Conservation (phyloP, 2,329 filamentous ascomycete genomes). For the Pyrenochaeta sp. region DNA sequence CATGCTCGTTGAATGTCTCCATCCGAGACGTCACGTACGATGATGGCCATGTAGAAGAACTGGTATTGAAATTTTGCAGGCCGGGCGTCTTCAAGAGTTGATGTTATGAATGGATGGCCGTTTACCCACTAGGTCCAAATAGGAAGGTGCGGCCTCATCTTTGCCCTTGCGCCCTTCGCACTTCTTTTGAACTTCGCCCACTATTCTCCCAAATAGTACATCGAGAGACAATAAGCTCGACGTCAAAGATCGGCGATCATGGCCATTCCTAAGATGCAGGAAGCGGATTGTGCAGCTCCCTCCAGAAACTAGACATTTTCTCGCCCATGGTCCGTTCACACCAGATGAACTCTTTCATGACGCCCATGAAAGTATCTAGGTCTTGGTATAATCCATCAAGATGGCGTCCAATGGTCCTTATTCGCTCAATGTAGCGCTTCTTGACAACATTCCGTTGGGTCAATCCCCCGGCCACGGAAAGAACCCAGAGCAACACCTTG, state of each 20-base stretch:
- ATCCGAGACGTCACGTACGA: conserved; percentile 29
- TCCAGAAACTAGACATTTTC: conserved; percentile 16
- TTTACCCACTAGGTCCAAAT: neutral
- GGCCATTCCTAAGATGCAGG: too few relatives aligned
- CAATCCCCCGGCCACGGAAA: conserved; percentile 21
- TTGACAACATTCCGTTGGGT: conserved; percentile 7
- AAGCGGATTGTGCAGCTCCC: conserved; percentile 15
- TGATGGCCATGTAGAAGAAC: conserved; percentile 29
- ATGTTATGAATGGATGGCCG: neutral
- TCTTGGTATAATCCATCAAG: conserved; percentile 5
- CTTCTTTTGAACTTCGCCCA: neutral
- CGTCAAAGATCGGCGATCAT: too few relatives aligned
- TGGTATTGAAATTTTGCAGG: neutral
- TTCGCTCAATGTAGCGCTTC: neutral
- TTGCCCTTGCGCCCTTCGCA: conserved; percentile 1
- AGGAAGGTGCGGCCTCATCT: neutral
- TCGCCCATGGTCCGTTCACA: conserved; percentile 18
- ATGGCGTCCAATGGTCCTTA: conserved; percentile 3
- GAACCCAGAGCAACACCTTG: conserved; percentile 17
- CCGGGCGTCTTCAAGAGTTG: neutral
- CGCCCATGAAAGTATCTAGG: conserved; percentile 8
- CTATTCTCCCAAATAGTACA: neutral
- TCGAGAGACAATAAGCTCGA: too few relatives aligned
- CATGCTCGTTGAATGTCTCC: conserved; percentile 30
- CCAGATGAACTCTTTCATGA: conserved; percentile 19